Percentiles rank a stretch among this genome's conserved stretches.
These are phyloP conservation scores for Bipolaris cookei DNA, from an alignment of 2,329 filamentous ascomycete species.

Conservation along the genomic window DNA sequence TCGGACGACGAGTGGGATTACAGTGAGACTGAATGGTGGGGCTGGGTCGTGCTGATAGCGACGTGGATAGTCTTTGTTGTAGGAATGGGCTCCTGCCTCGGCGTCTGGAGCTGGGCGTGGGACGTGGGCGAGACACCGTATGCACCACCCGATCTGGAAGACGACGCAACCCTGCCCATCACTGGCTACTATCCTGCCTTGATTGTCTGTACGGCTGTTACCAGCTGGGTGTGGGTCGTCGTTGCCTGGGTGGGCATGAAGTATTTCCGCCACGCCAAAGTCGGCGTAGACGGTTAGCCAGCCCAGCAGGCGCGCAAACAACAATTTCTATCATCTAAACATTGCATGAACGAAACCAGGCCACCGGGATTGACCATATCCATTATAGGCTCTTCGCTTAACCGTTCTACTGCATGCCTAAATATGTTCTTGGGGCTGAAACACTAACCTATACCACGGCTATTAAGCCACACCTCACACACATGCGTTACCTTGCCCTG, in stretches of 20 bases:
- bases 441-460: constrained; percentile 39
- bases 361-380: constrained; percentile 21
- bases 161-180: constrained; percentile 92
- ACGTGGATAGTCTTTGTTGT: constrained; percentile 97
- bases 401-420: constrained; percentile 35
- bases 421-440: constrained; percentile 41
- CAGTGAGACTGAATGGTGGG: constrained; percentile 96
- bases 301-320: constrained; percentile 8
- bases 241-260: constrained; percentile 99
- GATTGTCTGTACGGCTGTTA: constrained; percentile 90
- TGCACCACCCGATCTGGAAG: constrained; percentile 91
- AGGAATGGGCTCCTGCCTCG: constrained; percentile 94
- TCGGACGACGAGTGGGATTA: constrained; percentile 78
- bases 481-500: constrained; percentile 11
- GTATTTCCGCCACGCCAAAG: constrained; percentile 97
- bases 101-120: constrained; percentile 98
- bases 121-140: constrained; percentile 96
- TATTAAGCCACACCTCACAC: constrained; percentile 23
- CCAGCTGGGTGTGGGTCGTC: constrained; percentile 99
- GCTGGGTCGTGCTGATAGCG: constrained; percentile 86
- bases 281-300: constrained; percentile 62
- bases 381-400: constrained; percentile 36
- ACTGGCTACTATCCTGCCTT: constrained; percentile 96
- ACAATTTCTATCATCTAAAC: constrained; percentile 15
- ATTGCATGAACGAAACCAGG: constrained; percentile 18